Evolutionary conservation across 352 stramenopile species (phyloP).

Genomic region (Pythium rishiriense): DNA sequence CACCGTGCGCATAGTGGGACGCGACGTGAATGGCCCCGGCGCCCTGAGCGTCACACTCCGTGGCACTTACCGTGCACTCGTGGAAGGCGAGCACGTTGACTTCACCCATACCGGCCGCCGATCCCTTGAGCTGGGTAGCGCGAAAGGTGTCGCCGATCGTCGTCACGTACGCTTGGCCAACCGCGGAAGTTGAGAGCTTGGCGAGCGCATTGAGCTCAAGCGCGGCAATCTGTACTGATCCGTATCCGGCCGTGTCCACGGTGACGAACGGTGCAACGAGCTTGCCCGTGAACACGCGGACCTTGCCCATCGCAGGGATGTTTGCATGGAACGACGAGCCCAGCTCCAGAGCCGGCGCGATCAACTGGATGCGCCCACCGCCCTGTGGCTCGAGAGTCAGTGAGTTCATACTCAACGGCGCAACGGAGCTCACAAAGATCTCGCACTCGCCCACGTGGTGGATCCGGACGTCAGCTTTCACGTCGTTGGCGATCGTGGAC

Average conservation of each 20-base stretch:
- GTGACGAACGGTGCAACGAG: background rate
- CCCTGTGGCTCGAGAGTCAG: slow-evolving; percentile 13
- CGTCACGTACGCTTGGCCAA: slow-evolving; percentile 1
- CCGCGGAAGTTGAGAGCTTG: background rate
- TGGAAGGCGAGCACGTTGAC: background rate
- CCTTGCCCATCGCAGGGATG: background rate
- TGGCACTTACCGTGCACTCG: background rate
- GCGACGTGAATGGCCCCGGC: background rate
- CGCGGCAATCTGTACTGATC: slow-evolving; percentile 2
- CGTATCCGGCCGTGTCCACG: slow-evolving; percentile 13
- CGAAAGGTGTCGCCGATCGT: slow-evolving; percentile 8
- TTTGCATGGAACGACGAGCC: background rate
- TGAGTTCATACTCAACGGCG: slow-evolving; percentile 7
- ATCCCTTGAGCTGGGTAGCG: background rate
- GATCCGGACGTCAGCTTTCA: slow-evolving; percentile 10
- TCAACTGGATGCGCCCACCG: slow-evolving; percentile 16
- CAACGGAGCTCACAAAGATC: slow-evolving; percentile 11
- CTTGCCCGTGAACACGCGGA: slow-evolving; percentile 5
- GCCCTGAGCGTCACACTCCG: slow-evolving; percentile 4
- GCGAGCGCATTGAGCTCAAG: background rate
- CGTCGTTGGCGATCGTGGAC: slow-evolving; percentile 3
- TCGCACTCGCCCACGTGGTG: slow-evolving; percentile 13
- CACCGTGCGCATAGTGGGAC: slow-evolving; percentile 4
- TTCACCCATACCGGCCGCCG: slow-evolving; percentile 3
- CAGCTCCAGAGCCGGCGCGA: background rate